Base-by-base conservation (phyloP, 2,329 filamentous ascomycete genomes). In the Chrysoporthe puriensis region DNA sequence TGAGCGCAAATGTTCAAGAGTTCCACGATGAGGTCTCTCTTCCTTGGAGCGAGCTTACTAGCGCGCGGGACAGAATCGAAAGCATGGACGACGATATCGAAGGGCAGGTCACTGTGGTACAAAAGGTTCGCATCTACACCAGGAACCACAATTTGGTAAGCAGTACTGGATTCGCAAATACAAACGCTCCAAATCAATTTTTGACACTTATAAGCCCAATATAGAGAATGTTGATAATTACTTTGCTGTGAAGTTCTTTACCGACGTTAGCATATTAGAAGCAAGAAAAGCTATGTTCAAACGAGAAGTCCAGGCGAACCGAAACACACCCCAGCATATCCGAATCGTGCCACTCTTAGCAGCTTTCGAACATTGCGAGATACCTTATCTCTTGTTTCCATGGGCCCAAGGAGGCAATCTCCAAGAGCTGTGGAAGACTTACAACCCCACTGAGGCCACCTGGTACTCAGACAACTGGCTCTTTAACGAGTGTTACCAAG, bases 101-200 rank as follows among this genome's bases (percentile, higher is more conserved):
- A 4, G 56, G 44, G 4, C 54, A 65, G 2, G 57, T 61, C 1
- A 52, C 63, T 6, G 40, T 26, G 4, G 57, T 66, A 34, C 57
- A 62, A 32, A 8, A 4, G 2, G 26, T 62, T 3, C 16, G 54
- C 21, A 62, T 66, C 3, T 16, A 56, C 1, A 18, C 1, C 16
- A 1, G 0, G 0, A 66, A 32, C 36, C 64, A 66, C 7, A 18
- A 66, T 8, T 34, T 66, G 40, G 58, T 66, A 16, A 54, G 57
- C 11, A 26, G 2, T 26, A 26, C 26, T 11, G 44, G 32, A 21
- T 46, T n/a, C 18, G 14, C 16, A 16, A 18, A 26, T 26, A 26
- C 26, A 26, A 26, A 26, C 26, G 26, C 26, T 26, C 26, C 26
- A 26, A 26, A 26, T 2, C 26, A 26, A 26, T 26, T 26, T 26